These are phyloP conservation scores for Crepidotus sp. DNA, from an alignment of 1,284 basidiomycete genomes.

Conservation along the genomic window DNA sequence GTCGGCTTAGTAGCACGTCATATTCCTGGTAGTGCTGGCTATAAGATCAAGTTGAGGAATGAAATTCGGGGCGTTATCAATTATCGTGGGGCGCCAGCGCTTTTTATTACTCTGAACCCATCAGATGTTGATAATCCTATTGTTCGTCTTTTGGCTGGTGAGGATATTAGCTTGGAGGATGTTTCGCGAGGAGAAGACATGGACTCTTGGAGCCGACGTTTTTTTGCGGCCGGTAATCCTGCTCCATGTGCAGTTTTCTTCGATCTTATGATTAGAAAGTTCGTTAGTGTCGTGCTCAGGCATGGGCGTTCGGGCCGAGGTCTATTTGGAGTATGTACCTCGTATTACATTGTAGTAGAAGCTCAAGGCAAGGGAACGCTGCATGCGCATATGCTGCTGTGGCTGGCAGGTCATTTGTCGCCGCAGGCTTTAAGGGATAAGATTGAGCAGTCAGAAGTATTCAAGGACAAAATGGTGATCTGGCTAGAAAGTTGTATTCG, in stretches of 20 bases:
- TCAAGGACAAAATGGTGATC: neutral
- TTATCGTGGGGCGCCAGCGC: neutral
- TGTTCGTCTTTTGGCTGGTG: neutral
- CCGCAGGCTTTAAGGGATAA: neutral
- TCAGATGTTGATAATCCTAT: neutral
- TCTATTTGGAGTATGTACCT: neutral
- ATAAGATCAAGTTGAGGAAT: neutral
- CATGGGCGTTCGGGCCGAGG: neutral
- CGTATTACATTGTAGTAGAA: neutral
- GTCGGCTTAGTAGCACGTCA: neutral
- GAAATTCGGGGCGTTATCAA: neutral
- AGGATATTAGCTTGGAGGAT: neutral
- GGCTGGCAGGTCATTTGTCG: neutral
- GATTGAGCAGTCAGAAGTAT: neutral
- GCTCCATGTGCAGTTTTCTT: neutral
- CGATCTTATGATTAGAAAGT: neutral
- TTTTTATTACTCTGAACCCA: neutral
- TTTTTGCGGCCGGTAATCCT: neutral
- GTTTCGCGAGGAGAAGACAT: neutral
- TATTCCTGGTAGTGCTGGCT: neutral
- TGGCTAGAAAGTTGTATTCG: neutral
- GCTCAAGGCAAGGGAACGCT: conserved; percentile 1
- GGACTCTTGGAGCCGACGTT: neutral
- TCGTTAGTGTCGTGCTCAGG: neutral
- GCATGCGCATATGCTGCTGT: neutral